A percentile compares a stretch with the other conserved stretches of the same genome.
Evolutionary conservation across 2,329 filamentous ascomycete genomes (phyloP).

Genomic region (Berkeleyomyces rouxiae): DNA sequence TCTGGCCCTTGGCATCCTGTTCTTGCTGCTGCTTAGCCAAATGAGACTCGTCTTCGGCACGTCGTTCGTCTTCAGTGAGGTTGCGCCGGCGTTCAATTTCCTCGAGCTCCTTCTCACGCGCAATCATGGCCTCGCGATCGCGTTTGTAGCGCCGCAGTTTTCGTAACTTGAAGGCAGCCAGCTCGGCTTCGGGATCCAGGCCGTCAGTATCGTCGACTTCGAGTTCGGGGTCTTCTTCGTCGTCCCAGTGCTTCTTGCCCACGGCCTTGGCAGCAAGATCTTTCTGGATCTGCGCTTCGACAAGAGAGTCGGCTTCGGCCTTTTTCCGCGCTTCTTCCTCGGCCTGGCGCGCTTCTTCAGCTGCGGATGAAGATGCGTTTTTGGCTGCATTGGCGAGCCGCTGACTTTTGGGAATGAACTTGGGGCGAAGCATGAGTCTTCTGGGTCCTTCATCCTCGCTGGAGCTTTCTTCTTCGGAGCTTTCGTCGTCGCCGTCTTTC

Average conservation of each 20-base stretch:
- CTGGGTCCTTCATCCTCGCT: conserved; percentile 42
- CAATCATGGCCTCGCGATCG: conserved; percentile 70
- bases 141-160: conserved; percentile 81
- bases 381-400: conserved; percentile 22
- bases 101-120: conserved; percentile 66
- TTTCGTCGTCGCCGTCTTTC: conserved; percentile 19
- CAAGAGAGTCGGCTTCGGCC: conserved; percentile 57
- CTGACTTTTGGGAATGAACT: conserved; percentile 45
- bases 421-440: conserved; percentile 43
- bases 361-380: conserved; percentile 7
- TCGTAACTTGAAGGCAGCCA: conserved; percentile 83
- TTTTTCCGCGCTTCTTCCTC: conserved; percentile 49
- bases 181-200: conserved; percentile 71
- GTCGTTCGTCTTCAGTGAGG: conserved; percentile 71
- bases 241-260: conserved; percentile 77
- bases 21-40: conserved; percentile 67
- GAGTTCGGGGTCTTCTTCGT: conserved; percentile 47
- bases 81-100: conserved; percentile 80
- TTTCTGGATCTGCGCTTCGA: conserved; percentile 78
- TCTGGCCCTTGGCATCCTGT: conserved; percentile 59
- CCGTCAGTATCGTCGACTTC: conserved; percentile 83
- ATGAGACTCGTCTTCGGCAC: conserved; percentile 66
- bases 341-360: conserved; percentile 21
- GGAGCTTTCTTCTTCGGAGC: conserved; percentile 24
- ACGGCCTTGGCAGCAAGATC: conserved; percentile 58